Percentiles rank a stretch among this genome's conserved stretches.
These are phyloP conservation scores for Aphanoascus verrucosus DNA, from an alignment of 2,329 filamentous ascomycete species.

Conservation along the genomic window DNA sequence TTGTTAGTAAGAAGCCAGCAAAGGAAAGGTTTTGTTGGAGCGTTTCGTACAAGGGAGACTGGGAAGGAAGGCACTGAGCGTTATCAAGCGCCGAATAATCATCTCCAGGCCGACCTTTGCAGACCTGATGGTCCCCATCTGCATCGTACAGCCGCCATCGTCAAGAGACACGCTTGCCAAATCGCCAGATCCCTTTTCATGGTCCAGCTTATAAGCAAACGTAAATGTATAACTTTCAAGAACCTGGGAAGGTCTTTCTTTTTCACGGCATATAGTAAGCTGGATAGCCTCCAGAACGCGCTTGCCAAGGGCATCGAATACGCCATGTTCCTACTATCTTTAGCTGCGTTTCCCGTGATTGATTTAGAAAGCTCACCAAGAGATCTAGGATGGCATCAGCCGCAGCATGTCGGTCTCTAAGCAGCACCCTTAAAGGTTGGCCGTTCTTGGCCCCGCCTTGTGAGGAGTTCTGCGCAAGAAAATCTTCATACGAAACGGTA, in stretches of 20 bases:
- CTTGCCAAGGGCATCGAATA: slow-evolving; percentile 37
- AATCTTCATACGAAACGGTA: slow-evolving; percentile 23
- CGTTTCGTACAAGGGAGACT: slow-evolving; percentile 32
- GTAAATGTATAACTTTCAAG: slow-evolving; percentile 43
- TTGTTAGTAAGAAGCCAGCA: background rate
- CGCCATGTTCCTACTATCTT: slow-evolving; percentile 37
- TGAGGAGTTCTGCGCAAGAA: slow-evolving; percentile 19
- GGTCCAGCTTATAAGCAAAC: slow-evolving; percentile 33
- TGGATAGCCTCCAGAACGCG: slow-evolving; percentile 38
- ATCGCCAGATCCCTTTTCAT: slow-evolving; percentile 24
- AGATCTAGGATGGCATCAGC: slow-evolving; percentile 39
- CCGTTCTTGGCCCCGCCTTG: slow-evolving; percentile 16
- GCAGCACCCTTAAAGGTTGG: slow-evolving; percentile 33
- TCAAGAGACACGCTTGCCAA: slow-evolving; percentile 23
- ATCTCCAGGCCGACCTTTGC: slow-evolving; percentile 34
- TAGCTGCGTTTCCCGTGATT: background rate
- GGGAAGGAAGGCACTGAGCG: slow-evolving; percentile 30
- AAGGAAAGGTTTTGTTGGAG: background rate
- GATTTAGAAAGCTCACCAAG: slow-evolving; percentile 30
- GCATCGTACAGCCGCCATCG: slow-evolving; percentile 22
- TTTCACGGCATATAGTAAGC: slow-evolving; percentile 36
- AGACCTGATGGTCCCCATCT: slow-evolving; percentile 30
- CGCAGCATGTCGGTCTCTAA: slow-evolving; percentile 30
- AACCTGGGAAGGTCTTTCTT: slow-evolving; percentile 29
- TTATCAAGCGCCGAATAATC: slow-evolving; percentile 35